Percentiles rank a stretch among this genome's conserved stretches.
Evolutionary conservation across 768 basidiomycete species (phyloP).

Genomic region (Phlebiopsis gigantea): DNA sequence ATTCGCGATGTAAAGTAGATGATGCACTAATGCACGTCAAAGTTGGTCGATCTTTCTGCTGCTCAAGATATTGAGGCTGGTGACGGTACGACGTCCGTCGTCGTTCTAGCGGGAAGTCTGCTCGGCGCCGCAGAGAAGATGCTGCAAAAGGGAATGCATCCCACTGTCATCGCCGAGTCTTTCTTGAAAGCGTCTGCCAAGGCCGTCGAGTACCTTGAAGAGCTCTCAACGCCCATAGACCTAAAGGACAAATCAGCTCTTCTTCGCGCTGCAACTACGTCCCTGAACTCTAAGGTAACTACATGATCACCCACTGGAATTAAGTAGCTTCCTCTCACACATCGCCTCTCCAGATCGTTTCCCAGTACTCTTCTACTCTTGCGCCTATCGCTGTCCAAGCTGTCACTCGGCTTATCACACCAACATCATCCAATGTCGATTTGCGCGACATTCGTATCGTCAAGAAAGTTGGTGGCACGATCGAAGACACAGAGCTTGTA

Average conservation of each 20-base stretch:
- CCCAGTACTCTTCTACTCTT: slow-evolving; percentile 96
- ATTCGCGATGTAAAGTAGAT: slow-evolving; percentile 54
- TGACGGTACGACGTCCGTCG: slow-evolving; percentile 96
- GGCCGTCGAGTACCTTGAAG: slow-evolving; percentile 89
- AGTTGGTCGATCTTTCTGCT: slow-evolving; percentile 96
- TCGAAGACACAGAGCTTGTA: slow-evolving; percentile 95
- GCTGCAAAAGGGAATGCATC: slow-evolving; percentile 94
- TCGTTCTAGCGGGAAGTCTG: slow-evolving; percentile 91
- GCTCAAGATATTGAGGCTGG: slow-evolving; percentile 99
- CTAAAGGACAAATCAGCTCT: slow-evolving; percentile 81
- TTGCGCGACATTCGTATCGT: slow-evolving; percentile 94
- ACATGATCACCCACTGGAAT: background rate
- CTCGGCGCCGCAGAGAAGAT: slow-evolving; percentile 96
- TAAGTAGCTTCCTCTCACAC: background rate
- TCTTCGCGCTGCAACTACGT: slow-evolving; percentile 90
- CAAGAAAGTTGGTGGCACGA: slow-evolving; percentile 98
- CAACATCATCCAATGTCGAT: slow-evolving; percentile 92
- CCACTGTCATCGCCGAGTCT: slow-evolving; percentile 93
- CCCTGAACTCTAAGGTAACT: slow-evolving; percentile 90
- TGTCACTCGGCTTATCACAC: slow-evolving; percentile 85
- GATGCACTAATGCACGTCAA: background rate
- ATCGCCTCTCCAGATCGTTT: slow-evolving; percentile 70
- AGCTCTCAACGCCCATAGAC: slow-evolving; percentile 90
- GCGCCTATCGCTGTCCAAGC: slow-evolving; percentile 99
- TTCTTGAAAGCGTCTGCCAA: slow-evolving; percentile 91